A percentile compares a stretch with the other conserved stretches of the same genome.
Evolutionary conservation across 2,329 filamentous ascomycete genomes (phyloP).

Genomic region (Phialocephala subalpina): DNA sequence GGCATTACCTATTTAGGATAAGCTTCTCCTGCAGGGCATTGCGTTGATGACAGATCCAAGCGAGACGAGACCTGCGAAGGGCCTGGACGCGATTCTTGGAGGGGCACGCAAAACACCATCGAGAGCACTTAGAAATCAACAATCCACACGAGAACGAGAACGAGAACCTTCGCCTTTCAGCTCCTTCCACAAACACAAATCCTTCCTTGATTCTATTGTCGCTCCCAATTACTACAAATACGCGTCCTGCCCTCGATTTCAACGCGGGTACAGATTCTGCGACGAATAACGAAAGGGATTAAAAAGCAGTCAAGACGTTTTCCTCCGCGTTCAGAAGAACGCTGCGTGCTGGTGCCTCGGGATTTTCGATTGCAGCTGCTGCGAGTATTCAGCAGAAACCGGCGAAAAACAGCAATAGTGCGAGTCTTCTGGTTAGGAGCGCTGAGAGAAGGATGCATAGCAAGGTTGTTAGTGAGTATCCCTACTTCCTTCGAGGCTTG

Average conservation of each 20-base stretch:
- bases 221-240: conserved; percentile 12
- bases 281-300: not conserved
- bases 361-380: conserved; percentile 77
- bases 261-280: not conserved
- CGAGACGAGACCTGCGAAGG: not conserved
- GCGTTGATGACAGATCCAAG: not conserved
- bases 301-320: conserved; percentile 83
- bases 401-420: conserved; percentile 42
- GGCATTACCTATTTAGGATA: not conserved
- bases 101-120: conserved; percentile 23
- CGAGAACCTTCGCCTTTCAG: conserved; percentile 23
- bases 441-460: conserved; percentile 78
- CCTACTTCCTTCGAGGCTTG: not conserved
- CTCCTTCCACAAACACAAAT: conserved; percentile 7
- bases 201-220: not conserved
- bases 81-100: conserved; percentile 21
- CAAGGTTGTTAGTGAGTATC: conserved; percentile 83
- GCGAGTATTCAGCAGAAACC: conserved; percentile 69
- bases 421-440: conserved; percentile 39
- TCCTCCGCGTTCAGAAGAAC: conserved; percentile 81
- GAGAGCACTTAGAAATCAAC: conserved; percentile 37
- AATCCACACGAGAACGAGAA: conserved; percentile 27
- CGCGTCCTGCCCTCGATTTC: conserved; percentile 3
- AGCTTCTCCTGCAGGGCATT: not conserved
- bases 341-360: conserved; percentile 76